Conservation (phyloP, 2,329 filamentous ascomycete species). For the Dryadomyces quercivorus region DNA sequence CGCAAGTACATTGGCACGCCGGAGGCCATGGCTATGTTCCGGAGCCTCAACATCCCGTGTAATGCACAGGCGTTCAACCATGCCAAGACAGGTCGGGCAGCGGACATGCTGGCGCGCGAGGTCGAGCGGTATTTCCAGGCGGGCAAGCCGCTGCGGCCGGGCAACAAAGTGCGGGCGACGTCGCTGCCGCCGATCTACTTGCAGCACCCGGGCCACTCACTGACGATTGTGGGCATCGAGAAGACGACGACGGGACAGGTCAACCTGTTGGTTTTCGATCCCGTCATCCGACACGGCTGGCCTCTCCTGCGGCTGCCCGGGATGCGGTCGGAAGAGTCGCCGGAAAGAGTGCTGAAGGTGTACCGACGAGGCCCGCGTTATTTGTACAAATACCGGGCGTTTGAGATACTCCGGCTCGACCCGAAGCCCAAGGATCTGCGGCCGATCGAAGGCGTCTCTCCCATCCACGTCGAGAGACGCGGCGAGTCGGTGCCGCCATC, state of each 20-base stretch:
- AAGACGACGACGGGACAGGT: conserved; percentile 47
- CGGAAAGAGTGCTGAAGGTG: conserved; percentile 47
- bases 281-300: conserved; percentile 60
- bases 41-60: conserved; percentile 55
- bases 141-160: conserved; percentile 30
- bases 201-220: conserved; percentile 77
- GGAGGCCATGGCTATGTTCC: conserved; percentile 73
- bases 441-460: not conserved
- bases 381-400: conserved; percentile 58
- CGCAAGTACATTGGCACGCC: conserved; percentile 93
- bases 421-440: not conserved
- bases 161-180: conserved; percentile 57
- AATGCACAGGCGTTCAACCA: conserved; percentile 49
- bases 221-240: conserved; percentile 83
- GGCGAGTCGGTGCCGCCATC: too few relatives aligned
- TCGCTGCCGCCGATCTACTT: conserved; percentile 75
- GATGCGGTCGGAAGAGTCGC: conserved; percentile 27
- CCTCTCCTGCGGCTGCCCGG: conserved; percentile 48
- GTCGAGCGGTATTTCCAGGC: conserved; percentile 65
- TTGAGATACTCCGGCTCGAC: conserved; percentile 43
- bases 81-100: conserved; percentile 30
- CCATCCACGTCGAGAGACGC: not conserved
- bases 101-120: conserved; percentile 48
- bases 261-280: conserved; percentile 79
- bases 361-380: conserved; percentile 63